These are phyloP conservation scores for Oxytropis ochrocephala DNA, from an alignment of 306 rosid genomes.

Conservation along the genomic window DNA sequence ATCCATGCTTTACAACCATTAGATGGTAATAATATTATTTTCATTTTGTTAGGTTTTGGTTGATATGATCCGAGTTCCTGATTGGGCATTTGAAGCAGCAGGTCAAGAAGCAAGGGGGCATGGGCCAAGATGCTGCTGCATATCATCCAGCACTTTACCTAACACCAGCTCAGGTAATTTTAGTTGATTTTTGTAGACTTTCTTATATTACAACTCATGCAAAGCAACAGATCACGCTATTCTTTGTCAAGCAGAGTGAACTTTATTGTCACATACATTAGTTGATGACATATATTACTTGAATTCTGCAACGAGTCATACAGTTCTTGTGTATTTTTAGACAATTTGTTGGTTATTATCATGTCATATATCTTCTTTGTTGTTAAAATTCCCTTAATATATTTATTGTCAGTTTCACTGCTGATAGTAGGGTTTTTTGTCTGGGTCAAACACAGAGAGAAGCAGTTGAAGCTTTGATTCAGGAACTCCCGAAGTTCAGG, in stretches of 20 bases:
- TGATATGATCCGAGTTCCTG: conserved; percentile 98
- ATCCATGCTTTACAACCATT: neutral
- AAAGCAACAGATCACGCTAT: neutral
- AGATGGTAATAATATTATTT: conserved; percentile 14
- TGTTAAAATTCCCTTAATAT: neutral
- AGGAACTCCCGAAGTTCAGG: conserved; percentile 96
- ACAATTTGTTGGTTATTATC: neutral
- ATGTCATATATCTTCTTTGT: neutral
- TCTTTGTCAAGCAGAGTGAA: conserved; percentile 4
- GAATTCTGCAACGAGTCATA: neutral
- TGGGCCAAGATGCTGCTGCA: conserved; percentile 91
- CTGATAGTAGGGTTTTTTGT: conserved; percentile 24
- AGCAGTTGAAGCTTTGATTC: conserved; percentile 98
- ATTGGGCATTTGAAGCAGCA: conserved; percentile 99
- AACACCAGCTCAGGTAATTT: conserved; percentile 91
- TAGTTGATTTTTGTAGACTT: conserved; percentile 3
- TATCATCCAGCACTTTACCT: conserved; percentile 93
- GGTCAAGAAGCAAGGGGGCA: conserved; percentile 94
- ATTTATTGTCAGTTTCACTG: conserved; percentile 6
- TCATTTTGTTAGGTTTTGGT: conserved; percentile 59
- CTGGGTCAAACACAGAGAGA: conserved; percentile 63
- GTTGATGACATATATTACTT: neutral
- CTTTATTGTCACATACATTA: neutral
- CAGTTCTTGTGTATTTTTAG: neutral
- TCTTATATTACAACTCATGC: neutral